Conservation (phyloP, 768 basidiomycete genomes). For the Rhodotorula sphaerocarpa region DNA sequence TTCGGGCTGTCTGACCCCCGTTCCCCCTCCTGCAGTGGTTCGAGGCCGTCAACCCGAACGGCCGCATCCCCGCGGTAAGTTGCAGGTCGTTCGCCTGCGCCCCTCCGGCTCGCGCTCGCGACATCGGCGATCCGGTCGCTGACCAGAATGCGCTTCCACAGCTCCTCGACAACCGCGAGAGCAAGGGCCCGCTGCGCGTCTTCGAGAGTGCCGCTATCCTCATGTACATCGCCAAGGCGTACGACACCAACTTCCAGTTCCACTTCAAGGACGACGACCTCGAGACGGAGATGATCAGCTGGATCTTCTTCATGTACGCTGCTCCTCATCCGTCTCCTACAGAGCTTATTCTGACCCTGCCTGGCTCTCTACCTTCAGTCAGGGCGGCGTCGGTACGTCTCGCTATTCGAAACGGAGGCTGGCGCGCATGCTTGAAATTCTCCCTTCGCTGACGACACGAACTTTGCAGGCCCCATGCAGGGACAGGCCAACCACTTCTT, state of each 20-base stretch:
- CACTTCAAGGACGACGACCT: constrained; percentile 19
- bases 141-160: no score
- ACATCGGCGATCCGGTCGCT: no score
- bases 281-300: constrained; percentile 15
- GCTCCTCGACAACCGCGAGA: constrained; percentile 14
- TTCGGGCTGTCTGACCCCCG: no score
- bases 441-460: no score
- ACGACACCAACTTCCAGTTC: constrained; percentile 6
- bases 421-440: neutral
- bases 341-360: no score
- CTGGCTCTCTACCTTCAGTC: neutral
- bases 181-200: neutral
- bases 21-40: no score
- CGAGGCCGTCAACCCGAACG: constrained; percentile 28
- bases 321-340: no score
- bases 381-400: constrained; percentile 21
- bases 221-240: constrained; percentile 3
- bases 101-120: no score
- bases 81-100: no score
- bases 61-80: neutral
- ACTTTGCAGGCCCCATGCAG: neutral
- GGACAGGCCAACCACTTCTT: constrained; percentile 35
- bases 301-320: no score
- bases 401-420: neutral
- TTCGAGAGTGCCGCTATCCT: constrained; percentile 18